phyloP scores from a whole-genome alignment of 106 monocot species.

The Phalaenopsis aphrodite region DNA sequence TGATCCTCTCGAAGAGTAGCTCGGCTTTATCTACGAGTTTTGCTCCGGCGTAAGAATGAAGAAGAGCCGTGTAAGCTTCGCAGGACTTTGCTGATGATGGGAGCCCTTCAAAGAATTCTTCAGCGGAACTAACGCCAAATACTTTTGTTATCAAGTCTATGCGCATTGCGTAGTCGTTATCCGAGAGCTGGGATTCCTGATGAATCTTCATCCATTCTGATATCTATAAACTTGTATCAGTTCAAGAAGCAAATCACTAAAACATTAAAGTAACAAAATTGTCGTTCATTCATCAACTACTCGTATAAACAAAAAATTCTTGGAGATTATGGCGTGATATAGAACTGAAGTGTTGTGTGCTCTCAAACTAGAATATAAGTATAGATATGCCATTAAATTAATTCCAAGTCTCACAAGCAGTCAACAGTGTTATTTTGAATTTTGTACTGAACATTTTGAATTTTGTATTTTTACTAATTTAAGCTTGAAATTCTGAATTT shows the following conservation, averaged over 20 bases:
- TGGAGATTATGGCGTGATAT: background rate
- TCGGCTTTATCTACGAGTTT: slow-evolving; percentile 70
- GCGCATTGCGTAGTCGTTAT: slow-evolving; percentile 63
- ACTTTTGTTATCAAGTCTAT: slow-evolving; percentile 85
- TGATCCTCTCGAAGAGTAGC: slow-evolving; percentile 59
- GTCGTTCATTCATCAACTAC: background rate
- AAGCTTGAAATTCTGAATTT: background rate
- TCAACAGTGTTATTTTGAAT: background rate
- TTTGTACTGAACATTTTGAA: background rate
- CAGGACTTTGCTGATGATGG: slow-evolving; percentile 48
- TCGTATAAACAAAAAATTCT: background rate
- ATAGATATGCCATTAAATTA: background rate
- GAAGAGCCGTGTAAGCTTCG: slow-evolving; percentile 70
- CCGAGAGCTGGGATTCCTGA: slow-evolving; percentile 50
- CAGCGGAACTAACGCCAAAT: slow-evolving; percentile 76
- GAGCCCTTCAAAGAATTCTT: slow-evolving; percentile 88
- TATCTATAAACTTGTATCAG: slow-evolving; percentile 49
- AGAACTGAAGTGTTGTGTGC: background rate
- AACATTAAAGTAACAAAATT: background rate
- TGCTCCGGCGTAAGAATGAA: slow-evolving; percentile 72
- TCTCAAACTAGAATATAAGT: background rate
- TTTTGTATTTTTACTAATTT: background rate
- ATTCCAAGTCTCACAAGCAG: background rate
- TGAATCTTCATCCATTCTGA: slow-evolving; percentile 91
- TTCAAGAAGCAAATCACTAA: slow-evolving; percentile 8